Conservation (phyloP, 768 basidiomycete genomes). For the Tylopilus rubrobrunneus region DNA sequence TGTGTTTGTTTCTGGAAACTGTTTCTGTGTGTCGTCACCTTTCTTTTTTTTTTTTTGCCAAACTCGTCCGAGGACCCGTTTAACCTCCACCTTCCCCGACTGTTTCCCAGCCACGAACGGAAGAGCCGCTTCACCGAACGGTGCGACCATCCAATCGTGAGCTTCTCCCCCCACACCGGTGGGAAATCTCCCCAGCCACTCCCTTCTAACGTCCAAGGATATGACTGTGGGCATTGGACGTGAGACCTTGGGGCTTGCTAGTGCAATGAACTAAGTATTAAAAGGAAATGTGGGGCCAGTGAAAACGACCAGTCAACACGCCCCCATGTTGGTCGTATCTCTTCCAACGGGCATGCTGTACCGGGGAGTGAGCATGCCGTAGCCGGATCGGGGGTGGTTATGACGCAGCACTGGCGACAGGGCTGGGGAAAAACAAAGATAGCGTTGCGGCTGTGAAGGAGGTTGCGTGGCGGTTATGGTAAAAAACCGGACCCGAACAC, state of each 20-base stretch:
- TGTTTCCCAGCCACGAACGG: slow-evolving; percentile 15
- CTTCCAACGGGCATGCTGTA: too few relatives aligned
- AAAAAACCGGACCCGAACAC: slow-evolving; percentile 19
- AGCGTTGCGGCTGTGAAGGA: slow-evolving; percentile 10
- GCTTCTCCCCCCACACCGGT: not conserved
- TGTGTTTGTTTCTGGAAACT: not conserved
- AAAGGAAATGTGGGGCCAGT: not conserved
- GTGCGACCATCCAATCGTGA: slow-evolving; percentile 9
- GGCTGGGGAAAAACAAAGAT: too few relatives aligned
- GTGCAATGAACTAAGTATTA: slow-evolving; percentile 6
- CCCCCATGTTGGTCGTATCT: too few relatives aligned
- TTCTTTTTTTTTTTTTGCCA: slow-evolving; percentile 3
- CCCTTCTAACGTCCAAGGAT: too few relatives aligned
- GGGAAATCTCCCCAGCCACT: too few relatives aligned
- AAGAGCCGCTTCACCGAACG: slow-evolving; percentile 19
- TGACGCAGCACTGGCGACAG: too few relatives aligned
- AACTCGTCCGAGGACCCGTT: slow-evolving; percentile 17
- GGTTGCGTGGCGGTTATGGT: slow-evolving; percentile 10
- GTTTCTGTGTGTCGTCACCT: not conserved
- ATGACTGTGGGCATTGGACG: too few relatives aligned
- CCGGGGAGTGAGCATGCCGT: too few relatives aligned
- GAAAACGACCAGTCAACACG: too few relatives aligned
- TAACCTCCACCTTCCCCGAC: slow-evolving; percentile 8
- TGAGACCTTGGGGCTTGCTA: too few relatives aligned
- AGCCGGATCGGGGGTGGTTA: too few relatives aligned